These are phyloP conservation scores for Plasmopara viticola DNA, from an alignment of 352 stramenopile genomes.

Conservation along the genomic window DNA sequence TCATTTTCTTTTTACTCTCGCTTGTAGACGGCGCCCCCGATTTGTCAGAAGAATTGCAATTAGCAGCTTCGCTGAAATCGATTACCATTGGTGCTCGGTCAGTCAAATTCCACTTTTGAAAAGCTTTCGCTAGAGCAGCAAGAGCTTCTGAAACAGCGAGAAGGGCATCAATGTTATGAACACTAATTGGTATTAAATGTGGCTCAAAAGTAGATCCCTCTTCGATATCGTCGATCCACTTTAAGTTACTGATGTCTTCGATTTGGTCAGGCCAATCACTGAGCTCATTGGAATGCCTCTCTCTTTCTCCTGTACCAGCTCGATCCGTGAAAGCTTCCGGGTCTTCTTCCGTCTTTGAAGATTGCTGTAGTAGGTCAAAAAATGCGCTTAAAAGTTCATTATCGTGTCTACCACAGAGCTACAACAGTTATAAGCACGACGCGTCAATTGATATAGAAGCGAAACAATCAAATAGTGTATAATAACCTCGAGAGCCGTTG, in stretches of 20 bases:
- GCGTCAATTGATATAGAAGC: not conserved
- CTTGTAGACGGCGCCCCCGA: constrained; percentile 6
- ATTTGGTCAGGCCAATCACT: constrained; percentile 1
- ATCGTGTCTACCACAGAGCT: constrained; percentile 28
- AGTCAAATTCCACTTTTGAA: constrained; percentile 31
- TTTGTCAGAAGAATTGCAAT: constrained; percentile 8
- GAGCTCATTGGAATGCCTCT: not conserved
- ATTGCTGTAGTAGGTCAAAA: constrained; percentile 28
- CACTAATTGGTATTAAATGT: constrained; percentile 19
- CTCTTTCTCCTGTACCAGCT: not conserved
- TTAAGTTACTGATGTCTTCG: constrained; percentile 30
- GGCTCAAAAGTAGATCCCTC: constrained; percentile 28
- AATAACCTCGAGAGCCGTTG: constrained; percentile 35
- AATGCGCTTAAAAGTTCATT: constrained; percentile 28
- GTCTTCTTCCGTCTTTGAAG: not conserved
- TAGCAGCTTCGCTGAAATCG: constrained; percentile 28
- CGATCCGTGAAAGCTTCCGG: not conserved
- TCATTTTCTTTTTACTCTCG: constrained; percentile 37
- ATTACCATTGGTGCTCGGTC: not conserved
- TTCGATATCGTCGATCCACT: constrained; percentile 45
- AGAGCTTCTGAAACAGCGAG: constrained; percentile 28
- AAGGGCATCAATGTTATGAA: constrained; percentile 35
- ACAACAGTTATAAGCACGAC: not conserved
- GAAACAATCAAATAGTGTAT: no score
- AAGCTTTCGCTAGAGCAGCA: constrained; percentile 24